Percentiles rank a stretch among this genome's conserved stretches.
Conservation (phyloP, 202 grass and related monocot genomes). For the Setaria viridis region DNA sequence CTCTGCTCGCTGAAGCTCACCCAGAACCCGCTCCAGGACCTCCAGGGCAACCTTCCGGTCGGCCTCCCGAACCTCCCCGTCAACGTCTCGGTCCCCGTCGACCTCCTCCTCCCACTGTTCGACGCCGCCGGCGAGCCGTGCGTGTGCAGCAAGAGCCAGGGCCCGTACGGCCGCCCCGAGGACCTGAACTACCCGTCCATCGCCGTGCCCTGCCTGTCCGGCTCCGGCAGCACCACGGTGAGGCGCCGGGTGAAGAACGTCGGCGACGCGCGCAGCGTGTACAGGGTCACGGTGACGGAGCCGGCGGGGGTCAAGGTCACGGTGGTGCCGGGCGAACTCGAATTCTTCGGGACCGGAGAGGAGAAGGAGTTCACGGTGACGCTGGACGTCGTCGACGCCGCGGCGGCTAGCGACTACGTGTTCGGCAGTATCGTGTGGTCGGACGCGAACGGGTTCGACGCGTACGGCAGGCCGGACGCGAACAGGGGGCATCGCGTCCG, state of each 20-base stretch:
- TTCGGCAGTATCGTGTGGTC: conserved; percentile 56
- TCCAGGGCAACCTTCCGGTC: background rate
- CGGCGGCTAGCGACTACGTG: conserved; percentile 10
- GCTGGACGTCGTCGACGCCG: conserved; percentile 10
- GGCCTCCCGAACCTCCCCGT: background rate
- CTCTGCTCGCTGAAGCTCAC: conserved; percentile 44
- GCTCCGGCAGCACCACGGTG: conserved; percentile 26
- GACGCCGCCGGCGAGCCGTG: conserved; percentile 16
- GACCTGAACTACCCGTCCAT: conserved; percentile 76
- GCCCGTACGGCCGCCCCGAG: conserved; percentile 27
- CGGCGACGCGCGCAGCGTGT: background rate
- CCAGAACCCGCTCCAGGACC: conserved; percentile 10
- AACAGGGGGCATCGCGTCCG: conserved; percentile 23
- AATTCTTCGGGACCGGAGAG: conserved; percentile 36
- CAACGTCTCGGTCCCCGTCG: background rate
- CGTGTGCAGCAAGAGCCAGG: conserved; percentile 7
- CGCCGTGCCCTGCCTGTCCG: conserved; percentile 43
- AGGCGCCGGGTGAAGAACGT: conserved; percentile 63
- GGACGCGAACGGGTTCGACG: background rate
- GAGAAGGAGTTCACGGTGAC: conserved; percentile 55
- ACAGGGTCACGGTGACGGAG: conserved; percentile 1
- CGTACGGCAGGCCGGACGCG: background rate
- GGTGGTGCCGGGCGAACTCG: conserved; percentile 32
- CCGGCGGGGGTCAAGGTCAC: conserved; percentile 34
- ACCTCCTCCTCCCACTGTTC: conserved; percentile 26